phyloP scores from a whole-genome alignment of 345 rosid genomes.

The Bruguiera sexangula region DNA sequence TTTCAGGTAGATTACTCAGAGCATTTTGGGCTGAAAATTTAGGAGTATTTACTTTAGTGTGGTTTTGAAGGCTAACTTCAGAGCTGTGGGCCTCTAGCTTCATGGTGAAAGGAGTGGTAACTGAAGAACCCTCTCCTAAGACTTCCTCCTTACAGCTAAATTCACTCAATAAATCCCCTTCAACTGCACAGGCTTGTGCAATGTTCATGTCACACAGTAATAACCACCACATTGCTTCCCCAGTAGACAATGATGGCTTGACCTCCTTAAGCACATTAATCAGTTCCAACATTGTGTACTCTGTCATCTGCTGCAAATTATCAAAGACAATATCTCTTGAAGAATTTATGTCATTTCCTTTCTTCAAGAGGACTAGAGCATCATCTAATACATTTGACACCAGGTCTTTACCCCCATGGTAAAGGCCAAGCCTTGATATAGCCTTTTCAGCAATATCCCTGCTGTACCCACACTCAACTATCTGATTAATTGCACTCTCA shows the following conservation, averaged over 20 bases:
- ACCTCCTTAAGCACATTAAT: slow-evolving; percentile 32
- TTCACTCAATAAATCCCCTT: slow-evolving; percentile 18
- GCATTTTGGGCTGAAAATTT: slow-evolving; percentile 17
- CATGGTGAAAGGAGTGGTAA: slow-evolving; percentile 2
- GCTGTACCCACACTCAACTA: slow-evolving; percentile 42
- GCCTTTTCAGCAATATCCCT: slow-evolving; percentile 42
- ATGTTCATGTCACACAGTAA: slow-evolving; percentile 36
- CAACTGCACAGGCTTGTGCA: slow-evolving; percentile 26
- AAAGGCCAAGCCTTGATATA: slow-evolving; percentile 42
- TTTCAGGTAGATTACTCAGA: slow-evolving; percentile 2
- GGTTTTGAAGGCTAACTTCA: slow-evolving; percentile 22
- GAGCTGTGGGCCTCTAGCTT: slow-evolving; percentile 2
- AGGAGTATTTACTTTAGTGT: slow-evolving; percentile 25
- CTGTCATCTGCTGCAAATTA: slow-evolving; percentile 37
- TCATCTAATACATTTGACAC: slow-evolving; percentile 37
- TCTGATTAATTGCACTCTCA: slow-evolving; percentile 36
- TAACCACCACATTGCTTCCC: slow-evolving; percentile 42
- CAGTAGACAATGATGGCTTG: slow-evolving; percentile 27
- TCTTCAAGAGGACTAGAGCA: slow-evolving; percentile 23
- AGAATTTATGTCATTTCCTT: slow-evolving; percentile 14
- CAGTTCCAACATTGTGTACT: slow-evolving; percentile 38
- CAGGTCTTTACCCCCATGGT: slow-evolving; percentile 39
- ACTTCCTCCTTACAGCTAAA: slow-evolving; percentile 19
- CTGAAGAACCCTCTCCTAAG: slow-evolving; percentile 5
- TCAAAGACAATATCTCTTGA: slow-evolving; percentile 36